A percentile compares a stretch with the other conserved stretches of the same genome.
Evolutionary conservation across 2,329 filamentous ascomycete species (phyloP).

Genomic region (Ascochyta viciae-villosae): DNA sequence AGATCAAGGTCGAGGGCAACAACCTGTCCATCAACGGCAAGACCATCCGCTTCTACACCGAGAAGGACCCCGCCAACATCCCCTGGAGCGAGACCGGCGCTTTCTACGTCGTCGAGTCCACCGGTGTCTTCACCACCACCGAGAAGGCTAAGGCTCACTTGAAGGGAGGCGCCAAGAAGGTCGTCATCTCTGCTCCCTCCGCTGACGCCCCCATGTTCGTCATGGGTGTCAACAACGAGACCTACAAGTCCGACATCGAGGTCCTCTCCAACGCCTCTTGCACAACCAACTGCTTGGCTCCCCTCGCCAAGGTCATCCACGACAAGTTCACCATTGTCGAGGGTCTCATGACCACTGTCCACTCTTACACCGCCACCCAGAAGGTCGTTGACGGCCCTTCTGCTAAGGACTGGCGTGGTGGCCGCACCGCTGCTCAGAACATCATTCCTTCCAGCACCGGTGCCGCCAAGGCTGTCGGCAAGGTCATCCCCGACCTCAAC

Average conservation of each 20-base stretch:
- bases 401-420: constrained; percentile 98
- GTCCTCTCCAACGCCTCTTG: constrained; percentile 99
- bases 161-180: constrained; percentile 98
- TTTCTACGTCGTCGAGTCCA: constrained; percentile 96
- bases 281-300: constrained; percentile 99
- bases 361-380: constrained; percentile 99
- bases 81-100: constrained; percentile 88
- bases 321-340: constrained; percentile 98
- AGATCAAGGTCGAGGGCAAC: constrained; percentile 75
- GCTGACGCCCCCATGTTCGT: constrained; percentile 99
- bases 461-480: constrained; percentile 99
- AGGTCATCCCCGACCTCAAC: constrained; percentile 97
- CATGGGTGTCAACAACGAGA: constrained; percentile 97
- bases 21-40: constrained; percentile 91
- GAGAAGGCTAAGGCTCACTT: constrained; percentile 95
- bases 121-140: constrained; percentile 98
- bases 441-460: constrained; percentile 99
- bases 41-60: constrained; percentile 91
- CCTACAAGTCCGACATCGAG: constrained; percentile 87
- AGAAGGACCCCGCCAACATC: constrained; percentile 88
- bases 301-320: constrained; percentile 98
- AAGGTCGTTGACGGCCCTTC: constrained; percentile 99
- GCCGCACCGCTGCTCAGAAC: constrained; percentile 98
- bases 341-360: constrained; percentile 99
- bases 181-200: constrained; percentile 81